phyloP scores from a whole-genome alignment of 257 asterid genomes.

The Primulina tabacum region DNA sequence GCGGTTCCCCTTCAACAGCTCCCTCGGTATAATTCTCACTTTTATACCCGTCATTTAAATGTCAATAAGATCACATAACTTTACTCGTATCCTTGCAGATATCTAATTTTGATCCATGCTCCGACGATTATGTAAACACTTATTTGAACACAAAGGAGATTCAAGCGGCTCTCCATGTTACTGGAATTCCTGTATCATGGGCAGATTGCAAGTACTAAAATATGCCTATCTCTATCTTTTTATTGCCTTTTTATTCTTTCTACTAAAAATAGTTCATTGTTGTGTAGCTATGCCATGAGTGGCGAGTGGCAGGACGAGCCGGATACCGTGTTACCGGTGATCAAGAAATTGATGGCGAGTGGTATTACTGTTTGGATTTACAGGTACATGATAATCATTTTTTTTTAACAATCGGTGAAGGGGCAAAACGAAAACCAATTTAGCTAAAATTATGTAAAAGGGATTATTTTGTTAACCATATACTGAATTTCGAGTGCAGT shows the following conservation, averaged over 20 bases:
- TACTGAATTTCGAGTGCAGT: slow-evolving; percentile 30
- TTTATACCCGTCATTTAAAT: neutral
- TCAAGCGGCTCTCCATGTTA: slow-evolving; percentile 55
- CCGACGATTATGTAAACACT: slow-evolving; percentile 25
- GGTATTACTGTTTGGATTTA: slow-evolving; percentile 54
- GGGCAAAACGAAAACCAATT: neutral
- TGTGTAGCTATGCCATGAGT: slow-evolving; percentile 17
- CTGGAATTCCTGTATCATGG: slow-evolving; percentile 46
- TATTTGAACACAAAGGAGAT: slow-evolving; percentile 48
- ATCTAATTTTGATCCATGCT: slow-evolving; percentile 58
- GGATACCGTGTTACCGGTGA: slow-evolving; percentile 40
- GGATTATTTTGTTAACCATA: too few species aligned
- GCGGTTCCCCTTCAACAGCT: slow-evolving; percentile 34
- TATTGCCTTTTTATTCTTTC: neutral
- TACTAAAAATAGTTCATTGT: neutral
- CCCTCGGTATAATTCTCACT: slow-evolving; percentile 29
- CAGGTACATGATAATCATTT: slow-evolving; percentile 27
- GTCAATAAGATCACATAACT: slow-evolving; percentile 1
- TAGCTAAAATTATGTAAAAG: neutral
- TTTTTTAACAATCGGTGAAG: too few species aligned
- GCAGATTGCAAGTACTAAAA: slow-evolving; percentile 42
- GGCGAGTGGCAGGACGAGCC: slow-evolving; percentile 41
- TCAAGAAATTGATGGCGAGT: slow-evolving; percentile 46
- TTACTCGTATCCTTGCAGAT: slow-evolving; percentile 19
- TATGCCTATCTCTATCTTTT: neutral